Evolutionary conservation across 768 basidiomycete genomes (phyloP), one percentile per base, ranked within the genome.

Genomic region (Melanogaster broomeanus): DNA sequence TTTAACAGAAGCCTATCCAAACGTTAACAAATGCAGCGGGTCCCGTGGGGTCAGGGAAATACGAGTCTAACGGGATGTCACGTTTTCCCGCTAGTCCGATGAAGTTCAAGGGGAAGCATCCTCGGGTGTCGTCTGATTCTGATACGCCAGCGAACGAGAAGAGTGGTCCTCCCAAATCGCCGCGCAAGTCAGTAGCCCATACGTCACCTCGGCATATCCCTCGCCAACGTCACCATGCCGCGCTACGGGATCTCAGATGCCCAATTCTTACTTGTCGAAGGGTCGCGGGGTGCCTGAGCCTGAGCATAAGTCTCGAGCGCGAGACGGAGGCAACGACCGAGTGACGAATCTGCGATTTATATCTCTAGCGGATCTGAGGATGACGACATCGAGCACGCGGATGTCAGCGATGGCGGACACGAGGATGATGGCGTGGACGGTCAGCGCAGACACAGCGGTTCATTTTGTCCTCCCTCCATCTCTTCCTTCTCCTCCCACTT

Each of bases 301-400:
- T 18, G 30, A 19, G 2, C 19, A 30, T 30, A 25, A 10, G 13
- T 41, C 21, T 6, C 19, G 21, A 21, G 4, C 18, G 40, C 49
- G 1, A 31, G 28, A 15, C 39, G 49, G 34, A 52, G 53, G 25
- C 45, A 52, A 1, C 42, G 57, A 10, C 18, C 10, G 18, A 59
- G 58, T 43, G 54, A 60, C 38, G 9, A 47, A 10, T 55, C 49
- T 45, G 55, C 52, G 13, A 66, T 66, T 24, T 65, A 44, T 42
- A 66, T 66, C 19, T 67, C 65, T 6, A 66, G 65, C 8, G 64
- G 52, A 21, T 67, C 65, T 25, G 65, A 66, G 42, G 61, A 56
- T n/a, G 62, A 57, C 35, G 38, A 24, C 7, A 15, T 3, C 16
- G n/a, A 6, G 33, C 37, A 13, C 13, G 19, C 15, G 41, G 13